These are phyloP conservation scores for Trichoderma simmonsii DNA, from an alignment of 2,329 filamentous ascomycete genomes.

Conservation along the genomic window DNA sequence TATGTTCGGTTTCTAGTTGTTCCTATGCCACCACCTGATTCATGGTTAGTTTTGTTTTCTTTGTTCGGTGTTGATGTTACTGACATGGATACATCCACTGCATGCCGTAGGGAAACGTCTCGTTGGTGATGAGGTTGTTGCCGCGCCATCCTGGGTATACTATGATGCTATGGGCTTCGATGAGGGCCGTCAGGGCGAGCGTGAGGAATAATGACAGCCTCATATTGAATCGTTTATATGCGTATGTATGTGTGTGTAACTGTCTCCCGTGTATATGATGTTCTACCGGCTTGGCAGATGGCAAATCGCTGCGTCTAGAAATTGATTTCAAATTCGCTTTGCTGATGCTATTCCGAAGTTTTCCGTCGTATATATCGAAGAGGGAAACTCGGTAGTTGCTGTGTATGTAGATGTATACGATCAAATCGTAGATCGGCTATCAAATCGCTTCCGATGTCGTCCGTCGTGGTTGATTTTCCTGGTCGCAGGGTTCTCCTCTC, in stretches of 20 bases:
- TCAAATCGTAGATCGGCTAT: neutral
- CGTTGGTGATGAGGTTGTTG: constrained; percentile 78
- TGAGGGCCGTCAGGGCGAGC: constrained; percentile 47
- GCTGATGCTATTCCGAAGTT: too few relatives aligned
- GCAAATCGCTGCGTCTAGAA: neutral
- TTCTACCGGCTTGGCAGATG: neutral
- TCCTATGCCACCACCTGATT: constrained; percentile 75
- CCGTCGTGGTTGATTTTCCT: neutral
- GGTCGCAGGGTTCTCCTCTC: neutral
- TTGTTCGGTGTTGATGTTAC: too few relatives aligned
- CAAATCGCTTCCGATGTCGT: neutral
- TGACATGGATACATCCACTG: constrained; percentile 94
- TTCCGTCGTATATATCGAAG: neutral
- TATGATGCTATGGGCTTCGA: constrained; percentile 74
- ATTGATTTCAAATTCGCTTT: neutral
- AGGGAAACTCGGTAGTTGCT: neutral
- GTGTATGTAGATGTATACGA: neutral
- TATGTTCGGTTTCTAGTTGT: constrained; percentile 79
- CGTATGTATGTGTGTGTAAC: neutral
- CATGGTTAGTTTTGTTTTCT: neutral
- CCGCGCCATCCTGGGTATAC: constrained; percentile 85
- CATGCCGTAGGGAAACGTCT: constrained; percentile 81
- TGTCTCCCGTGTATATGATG: neutral
- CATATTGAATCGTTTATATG: constrained; percentile 38
- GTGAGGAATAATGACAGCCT: constrained; percentile 42